phyloP scores from a whole-genome alignment of 129 eudicot species.

The Saussurea involucrata region DNA sequence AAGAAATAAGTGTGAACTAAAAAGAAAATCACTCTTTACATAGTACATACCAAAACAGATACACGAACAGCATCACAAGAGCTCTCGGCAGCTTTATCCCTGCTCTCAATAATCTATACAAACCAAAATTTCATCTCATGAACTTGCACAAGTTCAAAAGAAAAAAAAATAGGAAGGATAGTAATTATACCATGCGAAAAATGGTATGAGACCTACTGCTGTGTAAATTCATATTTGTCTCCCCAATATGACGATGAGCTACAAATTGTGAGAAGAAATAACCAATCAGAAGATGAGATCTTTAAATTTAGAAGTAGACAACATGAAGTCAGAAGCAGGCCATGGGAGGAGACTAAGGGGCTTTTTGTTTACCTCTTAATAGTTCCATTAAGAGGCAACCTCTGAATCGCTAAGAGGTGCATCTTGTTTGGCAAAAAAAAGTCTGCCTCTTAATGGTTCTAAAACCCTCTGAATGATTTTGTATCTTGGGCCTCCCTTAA shows the following conservation, averaged over 20 bases:
- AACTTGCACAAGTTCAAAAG: background rate
- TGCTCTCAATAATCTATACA: conserved; percentile 89
- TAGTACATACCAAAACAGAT: conserved; percentile 76
- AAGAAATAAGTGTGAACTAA: background rate
- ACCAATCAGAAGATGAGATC: background rate
- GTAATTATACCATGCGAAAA: conserved; percentile 82
- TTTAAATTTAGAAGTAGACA: background rate
- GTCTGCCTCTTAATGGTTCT: too few species aligned
- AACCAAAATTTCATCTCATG: conserved; percentile 4
- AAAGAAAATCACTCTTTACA: background rate
- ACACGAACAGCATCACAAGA: conserved; percentile 99
- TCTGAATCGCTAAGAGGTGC: too few species aligned
- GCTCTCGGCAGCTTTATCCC: conserved; percentile 62
- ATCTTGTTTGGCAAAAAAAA: too few species aligned
- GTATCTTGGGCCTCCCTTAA: too few species aligned
- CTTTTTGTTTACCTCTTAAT: too few species aligned
- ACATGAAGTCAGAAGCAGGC: background rate
- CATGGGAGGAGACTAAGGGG: background rate
- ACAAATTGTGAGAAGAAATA: conserved; percentile 21
- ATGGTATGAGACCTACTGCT: conserved; percentile 98
- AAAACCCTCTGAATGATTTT: too few species aligned
- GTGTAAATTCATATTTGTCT: conserved; percentile 94
- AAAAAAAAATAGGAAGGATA: background rate
- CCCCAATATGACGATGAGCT: conserved; percentile 99
- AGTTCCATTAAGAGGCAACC: too few species aligned